Evolutionary conservation across 305 asterid genomes (phyloP).

Genomic region (Rubia peregrina): DNA sequence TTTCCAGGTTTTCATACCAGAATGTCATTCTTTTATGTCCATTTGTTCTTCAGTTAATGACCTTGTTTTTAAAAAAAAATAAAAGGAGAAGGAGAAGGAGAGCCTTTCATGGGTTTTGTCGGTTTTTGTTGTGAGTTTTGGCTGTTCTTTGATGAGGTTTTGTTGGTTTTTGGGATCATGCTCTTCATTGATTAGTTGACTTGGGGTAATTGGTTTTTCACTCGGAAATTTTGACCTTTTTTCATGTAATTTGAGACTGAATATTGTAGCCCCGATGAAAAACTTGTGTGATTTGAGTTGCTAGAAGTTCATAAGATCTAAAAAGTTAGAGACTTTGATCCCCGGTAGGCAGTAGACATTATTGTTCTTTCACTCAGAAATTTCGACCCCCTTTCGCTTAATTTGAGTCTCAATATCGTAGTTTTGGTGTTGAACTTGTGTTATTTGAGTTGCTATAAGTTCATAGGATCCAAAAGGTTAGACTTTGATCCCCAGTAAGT

Average conservation of each 20-base stretch:
- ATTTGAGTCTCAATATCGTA: neutral
- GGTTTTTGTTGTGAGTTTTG: neutral
- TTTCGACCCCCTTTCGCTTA: neutral
- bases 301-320: neutral
- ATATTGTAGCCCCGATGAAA: neutral
- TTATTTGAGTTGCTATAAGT: neutral
- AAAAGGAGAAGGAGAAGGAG: too few species aligned
- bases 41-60: neutral
- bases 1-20: neutral
- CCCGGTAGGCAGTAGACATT: neutral
- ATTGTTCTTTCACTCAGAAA: neutral
- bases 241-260: neutral
- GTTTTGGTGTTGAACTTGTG: neutral
- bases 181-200: constrained; percentile 7
- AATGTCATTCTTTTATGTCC: neutral
- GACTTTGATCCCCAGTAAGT: neutral
- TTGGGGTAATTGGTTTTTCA: neutral
- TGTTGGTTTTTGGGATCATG: neutral
- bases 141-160: neutral
- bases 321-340: neutral
- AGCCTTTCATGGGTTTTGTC: neutral
- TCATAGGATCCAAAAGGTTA: neutral
- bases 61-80: too few species aligned
- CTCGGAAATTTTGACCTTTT: constrained; percentile 2
- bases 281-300: neutral